Base-by-base conservation (phyloP, 805 yeast species). In the Teunomyces tritomae region DNA sequence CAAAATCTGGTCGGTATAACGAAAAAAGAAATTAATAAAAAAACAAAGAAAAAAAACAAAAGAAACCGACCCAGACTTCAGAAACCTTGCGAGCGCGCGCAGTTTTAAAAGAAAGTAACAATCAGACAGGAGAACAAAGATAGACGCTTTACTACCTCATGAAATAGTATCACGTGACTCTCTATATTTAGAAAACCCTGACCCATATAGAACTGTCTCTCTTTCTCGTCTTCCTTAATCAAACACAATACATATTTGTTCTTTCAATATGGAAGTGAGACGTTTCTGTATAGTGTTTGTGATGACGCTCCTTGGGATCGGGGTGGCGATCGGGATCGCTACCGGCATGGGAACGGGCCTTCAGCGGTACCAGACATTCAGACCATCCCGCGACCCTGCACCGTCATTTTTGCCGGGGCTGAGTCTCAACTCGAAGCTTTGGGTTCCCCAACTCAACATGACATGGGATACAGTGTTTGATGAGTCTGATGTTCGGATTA, bases 1-100 rank as follows among this genome's bases (percentile, higher is more conserved):
- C 54, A 81, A 79, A 54, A 69, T 87, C 1, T 87, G 91, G 90
- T 67, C 79, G 3, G 64, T 57, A 8, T 63, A 20, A 6, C 24
- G 24, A 5, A 4, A 20, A 20, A 20, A 20, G 32, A 29, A 29
- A 29, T 29, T 28, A 20, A 20, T 1, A 20, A 4, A 5, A 20
- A 20, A 4, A 5, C 4, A 20, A 20, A 20, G 6, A 20, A 20
- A 20, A 20, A 20, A 20, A 20, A 20, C 4, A 20, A 5, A 3
- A 17, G 24, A 29, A 29, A 29, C 32, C 9, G 32, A 29, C 1
- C 4, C 24, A 17, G 24, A 20, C 1, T 5, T 5, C 24, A 4
- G 24, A 20, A 20, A 20, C 24, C 6, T 4, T 3, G 24, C 2
- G 24, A 20, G 6, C 24, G 24, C 24, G 6, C 24, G 5, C 24